phyloP scores from a whole-genome alignment of 345 rosid genomes.

The Salix suchowensis region DNA sequence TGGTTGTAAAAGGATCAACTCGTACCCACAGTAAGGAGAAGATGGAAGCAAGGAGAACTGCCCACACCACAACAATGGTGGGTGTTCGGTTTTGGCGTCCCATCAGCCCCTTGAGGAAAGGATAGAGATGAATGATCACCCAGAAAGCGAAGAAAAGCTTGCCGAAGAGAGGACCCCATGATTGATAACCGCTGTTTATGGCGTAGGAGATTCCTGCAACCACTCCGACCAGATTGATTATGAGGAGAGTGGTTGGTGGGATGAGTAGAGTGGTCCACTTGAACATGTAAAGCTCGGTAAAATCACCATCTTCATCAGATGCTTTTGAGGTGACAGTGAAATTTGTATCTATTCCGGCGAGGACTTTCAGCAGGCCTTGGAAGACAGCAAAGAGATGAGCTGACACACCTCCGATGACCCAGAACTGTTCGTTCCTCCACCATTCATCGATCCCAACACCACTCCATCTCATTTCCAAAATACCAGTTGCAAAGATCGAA shows the following conservation, averaged over 20 bases:
- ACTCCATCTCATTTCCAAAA: conserved; percentile 49
- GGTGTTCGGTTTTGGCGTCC: conserved; percentile 39
- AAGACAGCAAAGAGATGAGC: conserved; percentile 40
- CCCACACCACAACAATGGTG: conserved; percentile 43
- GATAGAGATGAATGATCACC: conserved; percentile 46
- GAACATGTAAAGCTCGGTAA: conserved; percentile 33
- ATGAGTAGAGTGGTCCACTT: conserved; percentile 46
- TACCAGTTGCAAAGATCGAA: conserved; percentile 38
- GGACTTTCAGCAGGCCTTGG: conserved; percentile 38
- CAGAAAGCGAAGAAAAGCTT: conserved; percentile 42
- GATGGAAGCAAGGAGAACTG: conserved; percentile 40
- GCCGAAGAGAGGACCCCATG: conserved; percentile 43
- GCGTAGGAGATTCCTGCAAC: conserved; percentile 40
- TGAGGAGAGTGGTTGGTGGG: conserved; percentile 41
- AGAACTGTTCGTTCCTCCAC: conserved; percentile 52
- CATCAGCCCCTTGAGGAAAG: conserved; percentile 41
- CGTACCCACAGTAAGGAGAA: conserved; percentile 42
- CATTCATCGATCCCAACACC: conserved; percentile 41
- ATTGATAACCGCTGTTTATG: conserved; percentile 34
- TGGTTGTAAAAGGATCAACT: conserved; percentile 36
- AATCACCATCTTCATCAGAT: conserved; percentile 25
- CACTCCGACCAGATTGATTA: conserved; percentile 38
- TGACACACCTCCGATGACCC: conserved; percentile 43
- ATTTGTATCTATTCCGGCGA: conserved; percentile 29
- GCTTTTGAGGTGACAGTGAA: conserved; percentile 30